Base-by-base conservation (phyloP, 129 eudicot species). In the Pittosporum tobira region DNA sequence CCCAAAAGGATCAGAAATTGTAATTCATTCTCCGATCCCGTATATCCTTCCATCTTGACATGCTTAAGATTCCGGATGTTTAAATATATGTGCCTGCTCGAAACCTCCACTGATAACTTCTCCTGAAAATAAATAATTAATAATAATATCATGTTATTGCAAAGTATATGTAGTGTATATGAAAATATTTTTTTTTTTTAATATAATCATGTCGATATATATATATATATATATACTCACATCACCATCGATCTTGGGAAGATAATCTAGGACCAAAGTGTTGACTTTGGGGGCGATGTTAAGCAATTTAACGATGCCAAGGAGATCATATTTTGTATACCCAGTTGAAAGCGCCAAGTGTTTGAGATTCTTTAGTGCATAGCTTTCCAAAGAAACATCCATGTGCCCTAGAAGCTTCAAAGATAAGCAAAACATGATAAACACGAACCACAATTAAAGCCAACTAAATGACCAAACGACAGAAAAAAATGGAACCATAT, bases 231-330 rank as follows among this genome's bases (percentile, higher is more conserved):
- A n/a, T n/a, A 24, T 10, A 59, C 51, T 42, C 48, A 59, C 64
- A n/a, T 56, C 26, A 4, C 31, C 26, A 10, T 56, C 61, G 0
- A 1, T 19, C 25, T 56, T 24, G 51, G 13, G 1, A 26, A 59
- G 64, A 24, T 59, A 24, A 59, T 44, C 23, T 13, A 59, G 50
- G 34, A 18, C 25, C 50, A 59, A 11, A 1, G 64, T 38, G 50
- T 18, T 8, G 64, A 59, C 19, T 22, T 42, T 59, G 5, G 64
- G 64, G 26, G 31, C 44, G 6, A 23, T 11, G 25, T 59, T 16
- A 13, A 59, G 34, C 64, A 59, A 42, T 14, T 11, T 21, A 59
- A 51, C 64, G 3, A 59, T 38, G 42, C 64, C 64, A 22, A 59
- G 64, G 1, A 59, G 12, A 42, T 59, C 64, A 25, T 59, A 19